Evolutionary conservation across 1,284 basidiomycete genomes (phyloP), one percentile per base, ranked within the genome.

Genomic region (Irpex sp.): DNA sequence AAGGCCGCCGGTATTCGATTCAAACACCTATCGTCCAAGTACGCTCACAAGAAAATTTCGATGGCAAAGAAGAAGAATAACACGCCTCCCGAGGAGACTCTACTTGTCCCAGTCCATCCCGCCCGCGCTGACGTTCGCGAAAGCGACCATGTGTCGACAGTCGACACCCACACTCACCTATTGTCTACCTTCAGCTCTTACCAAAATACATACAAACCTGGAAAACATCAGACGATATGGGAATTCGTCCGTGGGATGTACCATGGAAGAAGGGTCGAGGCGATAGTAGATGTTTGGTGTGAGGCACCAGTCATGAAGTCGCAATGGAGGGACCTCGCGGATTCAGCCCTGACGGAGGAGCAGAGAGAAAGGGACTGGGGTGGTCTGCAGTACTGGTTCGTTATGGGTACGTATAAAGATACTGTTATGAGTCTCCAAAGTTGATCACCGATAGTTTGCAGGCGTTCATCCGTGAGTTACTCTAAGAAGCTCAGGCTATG

Each of bases 271-370:
- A 80, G 81, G 49, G 84, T 92, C 3, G 78, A 84, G 60, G 82
- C 86, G 4, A 81, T 93, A 62, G 83, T 93, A 4, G 92, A 94
- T 68, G 92, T 94, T 1, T 94, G 89, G 87, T 93, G 92, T 67
- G 92, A 93, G 68, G 89, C 89, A 0, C 87, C 89, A 0, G 82
- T 90, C 15, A 78, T 77, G 63, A 76, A 67, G 33, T 57, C 37
- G 33, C 58, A 78, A 0, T 93, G 90, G 90, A 83, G 78, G 68
- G 87, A 87, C 65, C 76, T 91, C 54, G 92, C 91, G 1, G 89
- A 93, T 73, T 87, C 88, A 0, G 89, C 90, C 1, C 35, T 88
- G 63, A 80, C 74, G 0, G 75, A 76, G 54, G 79, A 85, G 59
- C 79, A 79, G 50, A 77, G 83, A 63, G 70, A 71, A 26, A 70